Percentiles rank a stretch among this genome's conserved stretches.
Evolutionary conservation across 345 rosid species (phyloP).

Genomic region (Euphorbia lathyris): DNA sequence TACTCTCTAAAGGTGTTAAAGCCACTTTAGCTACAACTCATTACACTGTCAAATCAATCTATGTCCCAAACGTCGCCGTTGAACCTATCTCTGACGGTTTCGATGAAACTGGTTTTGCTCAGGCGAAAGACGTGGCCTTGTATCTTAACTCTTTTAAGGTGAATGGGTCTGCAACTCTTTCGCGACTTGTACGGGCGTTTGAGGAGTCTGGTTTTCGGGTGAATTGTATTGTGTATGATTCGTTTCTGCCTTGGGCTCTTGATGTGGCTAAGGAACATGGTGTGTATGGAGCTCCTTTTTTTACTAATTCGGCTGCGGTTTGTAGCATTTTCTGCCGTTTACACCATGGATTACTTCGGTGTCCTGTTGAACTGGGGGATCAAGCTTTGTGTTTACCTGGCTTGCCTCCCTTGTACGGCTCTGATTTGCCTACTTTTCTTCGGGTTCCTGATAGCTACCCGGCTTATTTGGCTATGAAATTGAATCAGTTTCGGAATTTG

Average conservation of each 20-base stretch:
- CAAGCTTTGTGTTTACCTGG: constrained; percentile 42
- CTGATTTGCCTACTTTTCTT: constrained; percentile 56
- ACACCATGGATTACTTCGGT: constrained; percentile 33
- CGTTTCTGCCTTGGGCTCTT: constrained; percentile 76
- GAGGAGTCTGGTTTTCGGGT: constrained; percentile 33
- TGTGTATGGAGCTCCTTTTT: constrained; percentile 55
- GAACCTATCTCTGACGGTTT: constrained; percentile 76
- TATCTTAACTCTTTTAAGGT: constrained; percentile 39
- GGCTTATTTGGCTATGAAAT: constrained; percentile 51
- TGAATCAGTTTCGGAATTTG: constrained; percentile 51
- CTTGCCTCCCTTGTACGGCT: constrained; percentile 44
- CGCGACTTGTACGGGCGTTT: constrained; percentile 38
- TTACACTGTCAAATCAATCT: constrained; percentile 48
- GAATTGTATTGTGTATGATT: constrained; percentile 58
- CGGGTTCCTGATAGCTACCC: constrained; percentile 41
- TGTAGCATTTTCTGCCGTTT: constrained; percentile 42
- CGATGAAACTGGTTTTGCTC: constrained; percentile 48
- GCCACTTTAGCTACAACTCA: constrained; percentile 68
- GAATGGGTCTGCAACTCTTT: constrained; percentile 51
- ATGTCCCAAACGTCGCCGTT: constrained; percentile 36
- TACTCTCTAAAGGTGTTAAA: constrained; percentile 60
- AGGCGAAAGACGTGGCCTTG: constrained; percentile 35
- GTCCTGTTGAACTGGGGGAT: constrained; percentile 37
- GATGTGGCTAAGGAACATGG: constrained; percentile 59
- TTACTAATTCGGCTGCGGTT: constrained; percentile 59